Evolutionary conservation across 129 eudicot species (phyloP), one percentile per base, ranked within the genome.

Genomic region (Ambrosia artemisiifolia): DNA sequence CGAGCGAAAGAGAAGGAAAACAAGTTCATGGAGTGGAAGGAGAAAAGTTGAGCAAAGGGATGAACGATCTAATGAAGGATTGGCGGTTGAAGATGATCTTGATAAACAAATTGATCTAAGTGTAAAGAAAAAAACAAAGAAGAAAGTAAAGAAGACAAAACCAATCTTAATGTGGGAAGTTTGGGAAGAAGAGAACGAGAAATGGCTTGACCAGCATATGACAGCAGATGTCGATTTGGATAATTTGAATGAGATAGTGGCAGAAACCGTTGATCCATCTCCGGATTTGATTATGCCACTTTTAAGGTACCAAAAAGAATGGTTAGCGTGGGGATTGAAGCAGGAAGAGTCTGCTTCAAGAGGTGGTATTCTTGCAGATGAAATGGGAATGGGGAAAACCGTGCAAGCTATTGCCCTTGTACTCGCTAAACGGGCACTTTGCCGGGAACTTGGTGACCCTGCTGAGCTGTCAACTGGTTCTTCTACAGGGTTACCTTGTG

Each of bases 351-450:
- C 96, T 71, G 62, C 73, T 44, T 77, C 83, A 49, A 79, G 80
- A 73, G 99, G 97, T 33, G 99, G 99, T 43, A 91, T 90, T 51
- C 96, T 95, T 75, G 99, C 97, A 28, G 99, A 95, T 79, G 97
- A 88, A 81, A 91, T 91, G 95, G 97, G 97, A 20, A 91, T 91
- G 97, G 97, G 97, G 40, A 91, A 95, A 74, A 95, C 99, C 18
- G 79, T 86, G 5, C 97, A 95, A 81, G 99, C 99, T 32, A 95
- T 95, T 71, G 85, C 99, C 0, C 99, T 95, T 71, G 99, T 95
- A 50, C 97, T 91, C 66, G 87, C 92, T 71, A 95, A 91, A 80
- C 70, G 93, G 70, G 87, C 85, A 64, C 76, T 87, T 63, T 14
- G 13, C 14, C 83, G 56, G 34, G 91, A 83, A 67, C n/a, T 72